Evolutionary conservation across 2,329 filamentous ascomycete genomes (phyloP).

Genomic region (Alternaria conjuncta): DNA sequence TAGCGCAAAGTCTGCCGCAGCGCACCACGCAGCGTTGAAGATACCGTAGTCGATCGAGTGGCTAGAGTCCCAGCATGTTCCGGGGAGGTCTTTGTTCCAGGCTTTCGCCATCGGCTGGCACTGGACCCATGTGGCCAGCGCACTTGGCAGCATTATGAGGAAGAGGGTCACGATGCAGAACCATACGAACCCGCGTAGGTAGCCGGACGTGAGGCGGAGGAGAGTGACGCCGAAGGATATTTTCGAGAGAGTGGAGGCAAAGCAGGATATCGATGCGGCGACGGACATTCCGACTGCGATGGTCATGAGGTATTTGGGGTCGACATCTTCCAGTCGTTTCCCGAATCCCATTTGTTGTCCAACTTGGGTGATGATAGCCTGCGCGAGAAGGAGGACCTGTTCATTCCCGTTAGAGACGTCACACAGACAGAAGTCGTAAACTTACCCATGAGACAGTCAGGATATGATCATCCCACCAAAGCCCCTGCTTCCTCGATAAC

Average conservation of each 20-base stretch:
- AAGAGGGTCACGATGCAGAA: conserved; percentile 33
- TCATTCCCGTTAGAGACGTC: background rate
- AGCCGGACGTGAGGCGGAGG: conserved; percentile 26
- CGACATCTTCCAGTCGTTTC: conserved; percentile 28
- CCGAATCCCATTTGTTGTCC: conserved; percentile 31
- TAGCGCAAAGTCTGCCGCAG: conserved; percentile 30
- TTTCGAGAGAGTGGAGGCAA: conserved; percentile 34
- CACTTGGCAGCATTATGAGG: conserved; percentile 34
- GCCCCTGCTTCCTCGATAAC: conserved; percentile 26
- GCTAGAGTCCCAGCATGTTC: conserved; percentile 29
- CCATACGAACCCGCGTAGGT: conserved; percentile 27
- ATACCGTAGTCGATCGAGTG: conserved; percentile 29
- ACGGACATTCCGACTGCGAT: conserved; percentile 25
- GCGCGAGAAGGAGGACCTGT: conserved; percentile 29
- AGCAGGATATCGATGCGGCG: conserved; percentile 31
- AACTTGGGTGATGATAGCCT: conserved; percentile 28
- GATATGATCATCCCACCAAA: conserved; percentile 43
- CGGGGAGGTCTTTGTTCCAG: conserved; percentile 21
- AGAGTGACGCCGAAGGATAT: conserved; percentile 40
- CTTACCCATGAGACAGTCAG: conserved; percentile 34
- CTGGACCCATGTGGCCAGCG: conserved; percentile 27
- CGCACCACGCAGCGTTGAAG: conserved; percentile 38
- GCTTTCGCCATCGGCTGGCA: conserved; percentile 26
- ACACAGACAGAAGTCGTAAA: background rate
- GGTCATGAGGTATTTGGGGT: conserved; percentile 14